A percentile compares a stretch with the other conserved stretches of the same genome.
These are phyloP conservation scores for Talaromyces sp. DNA, from an alignment of 2,329 filamentous ascomycete genomes.

Conservation along the genomic window DNA sequence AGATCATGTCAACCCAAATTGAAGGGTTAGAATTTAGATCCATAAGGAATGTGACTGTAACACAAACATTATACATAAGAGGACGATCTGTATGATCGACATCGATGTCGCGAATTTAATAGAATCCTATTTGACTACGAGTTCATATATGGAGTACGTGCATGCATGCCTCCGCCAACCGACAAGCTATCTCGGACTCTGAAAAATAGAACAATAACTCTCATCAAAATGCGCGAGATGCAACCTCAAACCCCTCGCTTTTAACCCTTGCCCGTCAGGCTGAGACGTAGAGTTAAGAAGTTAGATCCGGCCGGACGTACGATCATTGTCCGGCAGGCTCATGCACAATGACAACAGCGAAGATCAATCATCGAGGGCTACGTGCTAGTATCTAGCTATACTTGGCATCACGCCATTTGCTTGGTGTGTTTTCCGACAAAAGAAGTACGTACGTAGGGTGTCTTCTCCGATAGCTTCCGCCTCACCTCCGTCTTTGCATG, in stretches of 20 bases:
- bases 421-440: background rate
- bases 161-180: background rate
- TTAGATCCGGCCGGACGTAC: background rate
- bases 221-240: conserved; percentile 1
- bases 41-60: conserved; percentile 6
- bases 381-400: background rate
- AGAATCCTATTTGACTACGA: background rate
- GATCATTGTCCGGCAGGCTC: background rate
- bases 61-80: background rate
- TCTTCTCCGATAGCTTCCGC: background rate
- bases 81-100: conserved; percentile 2
- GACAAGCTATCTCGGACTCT: background rate
- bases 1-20: background rate
- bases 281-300: background rate
- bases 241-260: background rate
- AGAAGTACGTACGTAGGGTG: background rate
- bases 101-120: background rate
- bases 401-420: background rate
- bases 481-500: background rate
- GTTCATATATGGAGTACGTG: background rate
- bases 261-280: background rate
- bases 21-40: background rate
- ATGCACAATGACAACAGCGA: background rate
- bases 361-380: background rate
- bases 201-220: too few species aligned